These are phyloP conservation scores for Tolypocladium album DNA, from an alignment of 2,329 filamentous ascomycete species.

Conservation along the genomic window DNA sequence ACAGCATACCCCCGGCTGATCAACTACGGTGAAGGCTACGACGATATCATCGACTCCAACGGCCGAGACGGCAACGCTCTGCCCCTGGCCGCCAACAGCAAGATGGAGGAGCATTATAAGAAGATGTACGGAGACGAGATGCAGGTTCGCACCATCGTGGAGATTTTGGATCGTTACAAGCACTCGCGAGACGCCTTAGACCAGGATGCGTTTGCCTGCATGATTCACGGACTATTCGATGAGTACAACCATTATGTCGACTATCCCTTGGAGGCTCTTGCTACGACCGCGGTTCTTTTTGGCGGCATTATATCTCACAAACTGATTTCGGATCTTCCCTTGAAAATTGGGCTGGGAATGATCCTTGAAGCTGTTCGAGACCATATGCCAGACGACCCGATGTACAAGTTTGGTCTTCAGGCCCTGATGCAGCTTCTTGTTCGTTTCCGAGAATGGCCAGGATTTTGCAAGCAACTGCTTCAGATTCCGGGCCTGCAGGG, in stretches of 20 bases:
- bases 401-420: slow-evolving; percentile 98
- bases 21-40: slow-evolving; percentile 88
- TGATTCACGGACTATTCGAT: slow-evolving; percentile 96
- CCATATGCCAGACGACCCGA: slow-evolving; percentile 69
- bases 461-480: slow-evolving; percentile 77
- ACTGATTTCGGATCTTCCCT: slow-evolving; percentile 77
- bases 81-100: slow-evolving; percentile 66
- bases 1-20: slow-evolving; percentile 88
- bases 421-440: slow-evolving; percentile 80
- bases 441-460: slow-evolving; percentile 87
- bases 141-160: slow-evolving; percentile 76
- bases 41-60: slow-evolving; percentile 83
- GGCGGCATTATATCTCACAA: slow-evolving; percentile 93
- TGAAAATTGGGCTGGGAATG: slow-evolving; percentile 93
- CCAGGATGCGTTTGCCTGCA: slow-evolving; percentile 93
- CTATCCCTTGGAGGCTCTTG: slow-evolving; percentile 91
- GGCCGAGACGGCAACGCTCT: slow-evolving; percentile 73
- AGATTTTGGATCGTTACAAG: slow-evolving; percentile 78
- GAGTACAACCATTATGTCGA: slow-evolving; percentile 93
- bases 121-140: slow-evolving; percentile 93
- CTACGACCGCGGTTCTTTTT: slow-evolving; percentile 92
- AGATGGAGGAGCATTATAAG: slow-evolving; percentile 97
- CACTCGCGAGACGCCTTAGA: slow-evolving; percentile 72
- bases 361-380: slow-evolving; percentile 93
- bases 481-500: slow-evolving; percentile 73